These are phyloP conservation scores for Amborella trichopoda DNA, from an alignment of 164 flowering plant species.

Conservation along the genomic window DNA sequence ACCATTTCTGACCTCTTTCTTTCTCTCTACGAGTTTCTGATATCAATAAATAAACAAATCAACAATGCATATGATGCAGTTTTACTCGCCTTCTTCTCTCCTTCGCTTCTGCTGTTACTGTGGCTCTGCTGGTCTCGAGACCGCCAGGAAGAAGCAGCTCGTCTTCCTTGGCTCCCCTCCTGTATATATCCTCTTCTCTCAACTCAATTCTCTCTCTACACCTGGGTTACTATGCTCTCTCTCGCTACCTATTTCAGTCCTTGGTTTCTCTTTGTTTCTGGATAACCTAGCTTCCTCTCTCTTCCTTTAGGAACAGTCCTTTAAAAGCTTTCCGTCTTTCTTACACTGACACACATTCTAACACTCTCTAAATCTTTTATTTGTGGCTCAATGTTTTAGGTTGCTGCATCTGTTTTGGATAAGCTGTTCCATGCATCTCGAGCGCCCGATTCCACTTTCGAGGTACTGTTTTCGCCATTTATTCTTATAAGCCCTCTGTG, in stretches of 20 bases:
- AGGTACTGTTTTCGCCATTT: constrained; percentile 31
- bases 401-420: constrained; percentile 68
- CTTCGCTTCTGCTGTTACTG: too few relatives aligned
- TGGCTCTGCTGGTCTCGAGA: too few relatives aligned
- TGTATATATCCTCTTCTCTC: constrained; percentile 18
- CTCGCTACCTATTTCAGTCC: not conserved
- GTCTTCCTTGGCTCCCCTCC: constrained; percentile 93
- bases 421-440: constrained; percentile 62
- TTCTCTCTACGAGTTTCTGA: too few relatives aligned
- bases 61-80: too few relatives aligned
- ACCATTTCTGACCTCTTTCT: too few relatives aligned
- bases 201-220: not conserved
- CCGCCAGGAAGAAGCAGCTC: constrained; percentile 41
- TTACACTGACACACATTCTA: not conserved
- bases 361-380: not conserved
- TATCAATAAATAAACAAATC: too few relatives aligned
- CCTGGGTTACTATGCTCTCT: not conserved
- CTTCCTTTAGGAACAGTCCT: not conserved
- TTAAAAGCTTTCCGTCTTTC: not conserved
- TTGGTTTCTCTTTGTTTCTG: not conserved
- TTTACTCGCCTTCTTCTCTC: too few relatives aligned
- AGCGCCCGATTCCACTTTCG: constrained; percentile 54
- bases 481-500: not conserved
- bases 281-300: not conserved
- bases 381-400: constrained; percentile 26